Percentiles rank a stretch among this genome's conserved stretches.
phyloP scores from a whole-genome alignment of 805 yeast genomes.

The Zygosaccharomyces kombuchaensis region DNA sequence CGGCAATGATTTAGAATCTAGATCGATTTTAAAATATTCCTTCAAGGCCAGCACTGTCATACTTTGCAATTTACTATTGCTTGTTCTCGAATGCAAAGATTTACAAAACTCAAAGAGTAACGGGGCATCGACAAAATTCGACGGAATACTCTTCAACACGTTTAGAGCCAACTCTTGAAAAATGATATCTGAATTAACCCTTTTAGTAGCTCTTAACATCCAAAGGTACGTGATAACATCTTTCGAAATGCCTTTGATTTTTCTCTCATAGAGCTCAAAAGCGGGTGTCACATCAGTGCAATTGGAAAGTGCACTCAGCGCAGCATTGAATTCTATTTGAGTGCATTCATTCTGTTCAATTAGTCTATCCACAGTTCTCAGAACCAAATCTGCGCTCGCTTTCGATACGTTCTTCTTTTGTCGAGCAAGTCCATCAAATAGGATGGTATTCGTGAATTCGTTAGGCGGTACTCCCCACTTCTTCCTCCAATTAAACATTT shows the following conservation, averaged over 20 bases:
- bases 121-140: slow-evolving; percentile 20
- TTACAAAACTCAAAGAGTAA: slow-evolving; percentile 26
- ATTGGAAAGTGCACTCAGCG: slow-evolving; percentile 41
- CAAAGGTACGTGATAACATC: slow-evolving; percentile 27
- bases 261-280: slow-evolving; percentile 37
- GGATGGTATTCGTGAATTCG: slow-evolving; percentile 43
- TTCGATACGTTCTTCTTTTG: slow-evolving; percentile 30
- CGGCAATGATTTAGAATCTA: slow-evolving; percentile 1
- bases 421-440: slow-evolving; percentile 44
- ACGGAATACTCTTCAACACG: slow-evolving; percentile 20
- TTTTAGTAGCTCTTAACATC: slow-evolving; percentile 23
- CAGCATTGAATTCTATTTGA: slow-evolving; percentile 44
- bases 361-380: slow-evolving; percentile 33
- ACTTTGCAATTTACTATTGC: slow-evolving; percentile 2
- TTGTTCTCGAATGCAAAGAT: slow-evolving; percentile 16
- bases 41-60: slow-evolving; percentile 13
- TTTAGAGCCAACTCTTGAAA: slow-evolving; percentile 19
- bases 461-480: slow-evolving; percentile 57
- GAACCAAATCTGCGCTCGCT: slow-evolving; percentile 35
- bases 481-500: slow-evolving; percentile 49
- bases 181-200: slow-evolving; percentile 16
- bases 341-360: slow-evolving; percentile 34
- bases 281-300: slow-evolving; percentile 39
- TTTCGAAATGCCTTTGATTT: slow-evolving; percentile 14
- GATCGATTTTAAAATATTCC: slow-evolving; percentile 17